Conservation (phyloP, 192 early-diverging fungal genomes). For the Coemansia biformis region DNA sequence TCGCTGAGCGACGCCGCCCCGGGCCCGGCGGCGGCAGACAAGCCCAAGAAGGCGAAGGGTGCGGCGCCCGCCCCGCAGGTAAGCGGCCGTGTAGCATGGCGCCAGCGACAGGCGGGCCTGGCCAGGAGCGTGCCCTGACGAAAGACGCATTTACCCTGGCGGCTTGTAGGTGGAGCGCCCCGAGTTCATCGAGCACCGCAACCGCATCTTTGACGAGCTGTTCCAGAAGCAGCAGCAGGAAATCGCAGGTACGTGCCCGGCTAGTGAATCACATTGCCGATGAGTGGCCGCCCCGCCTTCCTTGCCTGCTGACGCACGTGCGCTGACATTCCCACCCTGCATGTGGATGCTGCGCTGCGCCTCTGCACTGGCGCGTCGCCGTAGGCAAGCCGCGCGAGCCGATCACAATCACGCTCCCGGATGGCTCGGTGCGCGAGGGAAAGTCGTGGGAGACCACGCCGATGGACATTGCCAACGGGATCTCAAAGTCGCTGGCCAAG, state of each 20-base stretch:
- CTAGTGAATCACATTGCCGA: slow-evolving; percentile 18
- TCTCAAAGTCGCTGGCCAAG: slow-evolving; percentile 88
- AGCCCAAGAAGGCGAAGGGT: slow-evolving; percentile 31
- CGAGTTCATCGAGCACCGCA: slow-evolving; percentile 48
- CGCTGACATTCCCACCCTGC: too few relatives aligned
- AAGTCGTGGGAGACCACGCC: slow-evolving; percentile 93
- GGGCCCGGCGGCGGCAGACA: too few relatives aligned
- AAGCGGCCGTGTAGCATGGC: too few relatives aligned
- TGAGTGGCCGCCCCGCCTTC: too few relatives aligned
- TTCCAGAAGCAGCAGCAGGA: slow-evolving; percentile 44
- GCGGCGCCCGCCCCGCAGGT: too few relatives aligned
- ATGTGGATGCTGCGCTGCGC: too few relatives aligned
- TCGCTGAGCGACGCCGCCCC: slow-evolving; percentile 19
- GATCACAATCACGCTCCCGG: slow-evolving; percentile 83
- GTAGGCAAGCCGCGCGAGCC: slow-evolving; percentile 67
- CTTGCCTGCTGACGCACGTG: too few relatives aligned
- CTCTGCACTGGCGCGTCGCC: not conserved
- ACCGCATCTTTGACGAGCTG: slow-evolving; percentile 50
- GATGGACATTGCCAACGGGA: slow-evolving; percentile 78
- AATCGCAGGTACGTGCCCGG: slow-evolving; percentile 34
- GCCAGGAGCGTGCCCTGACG: too few relatives aligned
- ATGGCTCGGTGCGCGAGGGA: slow-evolving; percentile 75
- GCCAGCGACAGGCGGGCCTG: too few relatives aligned
- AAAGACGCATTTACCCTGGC: not conserved
- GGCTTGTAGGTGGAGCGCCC: slow-evolving; percentile 32